phyloP scores from a whole-genome alignment of 2,329 filamentous ascomycete species.

The Hawksworthiomyces lignivorus region DNA sequence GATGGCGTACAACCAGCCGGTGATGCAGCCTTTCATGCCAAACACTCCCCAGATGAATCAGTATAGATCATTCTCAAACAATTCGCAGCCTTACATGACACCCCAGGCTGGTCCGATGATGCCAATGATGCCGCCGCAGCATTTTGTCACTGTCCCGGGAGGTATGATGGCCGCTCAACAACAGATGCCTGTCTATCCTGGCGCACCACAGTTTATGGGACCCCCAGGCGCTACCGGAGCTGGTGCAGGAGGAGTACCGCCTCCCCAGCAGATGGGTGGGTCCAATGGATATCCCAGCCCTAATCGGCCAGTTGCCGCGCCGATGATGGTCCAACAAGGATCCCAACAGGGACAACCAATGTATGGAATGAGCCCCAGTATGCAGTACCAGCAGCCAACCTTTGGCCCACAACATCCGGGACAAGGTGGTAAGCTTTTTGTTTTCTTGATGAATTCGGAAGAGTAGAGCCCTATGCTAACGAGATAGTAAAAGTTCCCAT shows the following conservation, averaged over 20 bases:
- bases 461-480: conserved; percentile 2
- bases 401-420: conserved; percentile 60
- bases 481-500: conserved; percentile 42
- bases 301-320: conserved; percentile 59
- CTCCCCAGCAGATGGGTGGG: conserved; percentile 53
- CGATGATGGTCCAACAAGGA: conserved; percentile 91
- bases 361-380: conserved; percentile 68
- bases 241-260: conserved; percentile 16
- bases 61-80: conserved; percentile 64
- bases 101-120: conserved; percentile 65
- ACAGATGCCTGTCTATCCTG: conserved; percentile 78
- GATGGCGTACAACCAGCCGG: conserved; percentile 63
- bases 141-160: conserved; percentile 69
- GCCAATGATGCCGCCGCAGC: conserved; percentile 75
- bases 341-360: conserved; percentile 82
- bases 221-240: conserved; percentile 30
- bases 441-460: neutral
- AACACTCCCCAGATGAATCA: conserved; percentile 63
- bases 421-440: conserved; percentile 59
- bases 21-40: conserved; percentile 64
- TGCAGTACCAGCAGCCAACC: conserved; percentile 67
- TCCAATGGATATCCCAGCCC: conserved; percentile 83
- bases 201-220: conserved; percentile 57
- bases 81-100: conserved; percentile 65
- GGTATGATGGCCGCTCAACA: conserved; percentile 59